Percentiles rank a stretch among this genome's conserved stretches.
phyloP scores from a whole-genome alignment of 371 early-diverging fungal species.

The Apophysomyces trapeziformis region DNA sequence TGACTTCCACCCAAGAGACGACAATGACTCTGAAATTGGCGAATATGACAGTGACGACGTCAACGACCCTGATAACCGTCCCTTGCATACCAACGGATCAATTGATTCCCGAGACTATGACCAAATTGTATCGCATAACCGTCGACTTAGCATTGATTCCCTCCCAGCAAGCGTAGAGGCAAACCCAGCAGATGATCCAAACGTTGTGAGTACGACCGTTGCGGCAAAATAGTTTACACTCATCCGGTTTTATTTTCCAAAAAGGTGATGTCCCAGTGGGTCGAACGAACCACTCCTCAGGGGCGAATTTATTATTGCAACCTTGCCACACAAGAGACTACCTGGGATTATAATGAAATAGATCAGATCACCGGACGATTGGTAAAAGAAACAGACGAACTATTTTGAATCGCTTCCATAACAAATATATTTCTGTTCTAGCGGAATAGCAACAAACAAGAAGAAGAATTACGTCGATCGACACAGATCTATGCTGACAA shows the following conservation, averaged over 20 bases:
- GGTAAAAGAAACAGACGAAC: constrained; percentile 20
- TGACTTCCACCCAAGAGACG: neutral
- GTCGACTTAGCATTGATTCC: constrained; percentile 11
- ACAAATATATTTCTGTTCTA: neutral
- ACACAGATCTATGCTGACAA: neutral
- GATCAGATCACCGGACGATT: constrained; percentile 42
- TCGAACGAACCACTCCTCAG: constrained; percentile 58
- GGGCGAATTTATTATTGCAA: constrained; percentile 81
- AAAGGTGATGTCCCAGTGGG: constrained; percentile 58
- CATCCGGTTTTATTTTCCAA: constrained; percentile 1
- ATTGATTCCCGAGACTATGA: constrained; percentile 22
- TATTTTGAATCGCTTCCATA: neutral
- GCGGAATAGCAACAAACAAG: constrained; percentile 7
- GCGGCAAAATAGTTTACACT: neutral
- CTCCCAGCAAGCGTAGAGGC: constrained; percentile 10
- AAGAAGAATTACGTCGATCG: constrained; percentile 8
- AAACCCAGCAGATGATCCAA: constrained; percentile 2
- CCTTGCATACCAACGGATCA: neutral
- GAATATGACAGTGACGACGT: neutral
- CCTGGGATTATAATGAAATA: constrained; percentile 63
- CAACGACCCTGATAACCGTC: neutral
- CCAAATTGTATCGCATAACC: neutral
- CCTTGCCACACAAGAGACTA: constrained; percentile 79
- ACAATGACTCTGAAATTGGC: neutral
- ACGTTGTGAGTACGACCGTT: neutral